phyloP scores from a whole-genome alignment of 495 filamentous ascomycete species.

The Ascodesmis nigricans region DNA sequence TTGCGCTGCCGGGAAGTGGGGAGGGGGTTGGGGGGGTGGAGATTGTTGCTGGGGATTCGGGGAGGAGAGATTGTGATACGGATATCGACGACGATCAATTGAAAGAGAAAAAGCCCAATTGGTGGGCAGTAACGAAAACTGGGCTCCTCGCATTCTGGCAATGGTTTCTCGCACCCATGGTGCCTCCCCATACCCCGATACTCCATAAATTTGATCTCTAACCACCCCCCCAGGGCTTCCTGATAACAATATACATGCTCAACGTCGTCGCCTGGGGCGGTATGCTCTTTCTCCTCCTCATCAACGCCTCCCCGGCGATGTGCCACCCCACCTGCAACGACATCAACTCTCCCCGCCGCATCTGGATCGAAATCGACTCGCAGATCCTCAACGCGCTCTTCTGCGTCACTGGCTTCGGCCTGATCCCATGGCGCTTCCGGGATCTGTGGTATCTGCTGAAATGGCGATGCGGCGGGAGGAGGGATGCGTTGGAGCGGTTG shows the following conservation, averaged over 20 bases:
- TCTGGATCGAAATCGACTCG: constrained; percentile 70
- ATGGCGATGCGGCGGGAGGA: constrained; percentile 34
- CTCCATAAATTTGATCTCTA: neutral
- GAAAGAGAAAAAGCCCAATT: constrained; percentile 9
- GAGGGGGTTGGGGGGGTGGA: neutral
- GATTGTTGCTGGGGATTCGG: neutral
- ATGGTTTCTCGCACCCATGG: constrained; percentile 14
- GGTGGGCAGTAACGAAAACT: constrained; percentile 17
- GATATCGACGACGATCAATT: constrained; percentile 6
- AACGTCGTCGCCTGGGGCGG: constrained; percentile 64
- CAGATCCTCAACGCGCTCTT: constrained; percentile 71
- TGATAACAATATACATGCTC: constrained; percentile 55
- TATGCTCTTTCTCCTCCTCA: constrained; percentile 70
- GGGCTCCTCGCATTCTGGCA: constrained; percentile 21
- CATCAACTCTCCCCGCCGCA: constrained; percentile 46
- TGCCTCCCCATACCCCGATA: neutral
- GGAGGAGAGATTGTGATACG: neutral
- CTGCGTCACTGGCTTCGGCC: constrained; percentile 67
- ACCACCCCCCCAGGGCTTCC: constrained; percentile 32
- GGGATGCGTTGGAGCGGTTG: constrained; percentile 34
- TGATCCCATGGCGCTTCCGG: constrained; percentile 66
- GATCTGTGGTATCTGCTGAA: constrained; percentile 48
- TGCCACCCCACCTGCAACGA: constrained; percentile 50
- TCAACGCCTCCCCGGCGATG: constrained; percentile 57
- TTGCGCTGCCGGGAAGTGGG: neutral